Evolutionary conservation across 2,329 filamentous ascomycete species (phyloP), one percentile per base, ranked within the genome.

Genomic region (Xylaria sp.): DNA sequence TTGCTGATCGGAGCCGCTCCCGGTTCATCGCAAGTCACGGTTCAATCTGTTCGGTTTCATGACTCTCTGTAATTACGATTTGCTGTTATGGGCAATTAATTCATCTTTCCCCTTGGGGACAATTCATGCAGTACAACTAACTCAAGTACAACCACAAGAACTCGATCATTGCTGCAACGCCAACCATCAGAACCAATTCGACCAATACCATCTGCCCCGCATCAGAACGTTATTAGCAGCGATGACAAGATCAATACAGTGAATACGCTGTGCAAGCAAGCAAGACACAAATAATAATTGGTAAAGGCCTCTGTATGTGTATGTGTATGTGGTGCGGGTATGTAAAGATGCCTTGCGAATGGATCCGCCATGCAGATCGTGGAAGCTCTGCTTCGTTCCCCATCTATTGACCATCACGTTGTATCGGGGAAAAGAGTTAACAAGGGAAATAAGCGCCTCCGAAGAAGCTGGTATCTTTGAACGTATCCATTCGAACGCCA

Each of bases 401-500:
- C 65, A 56, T 67, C 65, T 69, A 73, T 66, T 71, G 73, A 71
- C 57, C 66, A 62, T 70, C 64, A 61, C 40, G 65, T 61, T 71
- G 59, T 69, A 71, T 69, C 57, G 67, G 62, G 58, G 69, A 68
- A 69, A 66, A 28, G 56, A 69, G 5, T 33, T 36, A 42, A 51
- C 10, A 69, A 64, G 63, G 71, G 71, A 73, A 72, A 65, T 53
- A 68, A 73, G 63, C 68, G 65, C 71, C 69, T 69, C 51, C 63
- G 54, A 71, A 74, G 69, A 72, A 72, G 66, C 65, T 77, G 76
- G 74, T 77, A 77, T 77, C 76, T 76, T 76, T 72, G 64, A 70
- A 68, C 70, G 54, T 71, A 66, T 53, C 71, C 68, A 60, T 65
- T 71, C 65, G 36, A 77, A 77, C 76, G 74, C 76, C 76, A 65